Evolutionary conservation across 2,329 filamentous ascomycete species (phyloP), one percentile per base, ranked within the genome.

Genomic region (Penicillium griseofulvum): DNA sequence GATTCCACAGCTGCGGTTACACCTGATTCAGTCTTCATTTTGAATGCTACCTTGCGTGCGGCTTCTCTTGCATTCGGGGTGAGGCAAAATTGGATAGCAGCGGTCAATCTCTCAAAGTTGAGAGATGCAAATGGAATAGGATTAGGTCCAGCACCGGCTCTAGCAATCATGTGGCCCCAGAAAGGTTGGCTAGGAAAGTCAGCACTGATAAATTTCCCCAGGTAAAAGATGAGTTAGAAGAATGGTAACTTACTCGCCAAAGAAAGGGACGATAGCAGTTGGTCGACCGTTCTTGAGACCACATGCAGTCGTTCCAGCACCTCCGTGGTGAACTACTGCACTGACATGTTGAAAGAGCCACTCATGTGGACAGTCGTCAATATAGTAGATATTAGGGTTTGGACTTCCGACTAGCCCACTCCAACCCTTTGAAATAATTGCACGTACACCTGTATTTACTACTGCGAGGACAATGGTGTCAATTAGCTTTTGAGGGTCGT

Each of bases 291-390:
- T 74, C 3, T 73, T 66, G 5, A 85, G 74, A 1, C 83, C 82
- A 36, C 77, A 79, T 1, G 83, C 81, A 3, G 83, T 84, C 0
- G 82, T 85, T 4, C 83, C 83, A 14, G 83, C 83, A 8, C 83
- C 83, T 19, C 83, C 83, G 49, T 86, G 82, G 56, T 86, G 83
- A 0, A 85, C 75, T 0, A 85, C 82, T 14, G 76, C 77, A 0
- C 79, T 74, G 1, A 85, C 81, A 16, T 77, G 74, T 56, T 81
- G 75, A 58, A 85, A 85, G 0, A 85, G 72, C 83, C 82, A 85
- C 54, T 84, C 80, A 50, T 84, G 81, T 1, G 82, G 83, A 50
- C 77, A 80, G 56, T 85, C 81, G 4, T 76, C 81, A 5, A 85
- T 68, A 59, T 79, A 80, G 55, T 80, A 79, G 9, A 83, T 71